phyloP scores from a whole-genome alignment of 2,329 filamentous ascomycete species.

The Fusarium sp. region DNA sequence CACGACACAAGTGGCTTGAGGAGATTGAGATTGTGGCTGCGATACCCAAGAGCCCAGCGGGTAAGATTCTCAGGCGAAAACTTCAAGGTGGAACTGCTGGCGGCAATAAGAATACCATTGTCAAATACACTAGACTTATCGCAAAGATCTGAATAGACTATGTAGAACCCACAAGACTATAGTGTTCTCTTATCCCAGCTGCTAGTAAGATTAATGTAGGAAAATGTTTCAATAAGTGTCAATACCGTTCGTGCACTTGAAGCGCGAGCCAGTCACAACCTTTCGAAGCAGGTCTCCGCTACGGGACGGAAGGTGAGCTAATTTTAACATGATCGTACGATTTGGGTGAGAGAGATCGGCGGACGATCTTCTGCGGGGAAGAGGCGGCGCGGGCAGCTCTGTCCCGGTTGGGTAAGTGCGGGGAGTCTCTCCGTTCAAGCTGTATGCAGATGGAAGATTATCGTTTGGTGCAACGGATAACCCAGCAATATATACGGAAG shows the following conservation, averaged over 20 bases:
- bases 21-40: constrained; percentile 10
- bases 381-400: not conserved
- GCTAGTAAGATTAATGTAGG: too few species aligned
- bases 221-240: too few species aligned
- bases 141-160: not conserved
- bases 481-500: not conserved
- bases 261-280: too few species aligned
- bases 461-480: accelerated
- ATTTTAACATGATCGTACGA: not conserved
- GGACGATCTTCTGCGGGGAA: not conserved
- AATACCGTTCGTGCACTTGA: too few species aligned
- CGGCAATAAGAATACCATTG: accelerated
- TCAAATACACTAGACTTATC: not conserved
- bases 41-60: constrained; percentile 6
- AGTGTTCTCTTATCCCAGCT: too few species aligned
- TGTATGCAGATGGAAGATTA: not conserved
- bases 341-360: not conserved
- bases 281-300: not conserved
- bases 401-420: not conserved
- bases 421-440: not conserved
- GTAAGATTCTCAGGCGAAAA: constrained; percentile 8
- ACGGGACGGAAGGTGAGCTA: not conserved
- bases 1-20: constrained; percentile 5
- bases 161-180: too few species aligned
- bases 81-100: not conserved